Base-by-base conservation (phyloP, 768 basidiomycete genomes). In the Cubamyces sp. region DNA sequence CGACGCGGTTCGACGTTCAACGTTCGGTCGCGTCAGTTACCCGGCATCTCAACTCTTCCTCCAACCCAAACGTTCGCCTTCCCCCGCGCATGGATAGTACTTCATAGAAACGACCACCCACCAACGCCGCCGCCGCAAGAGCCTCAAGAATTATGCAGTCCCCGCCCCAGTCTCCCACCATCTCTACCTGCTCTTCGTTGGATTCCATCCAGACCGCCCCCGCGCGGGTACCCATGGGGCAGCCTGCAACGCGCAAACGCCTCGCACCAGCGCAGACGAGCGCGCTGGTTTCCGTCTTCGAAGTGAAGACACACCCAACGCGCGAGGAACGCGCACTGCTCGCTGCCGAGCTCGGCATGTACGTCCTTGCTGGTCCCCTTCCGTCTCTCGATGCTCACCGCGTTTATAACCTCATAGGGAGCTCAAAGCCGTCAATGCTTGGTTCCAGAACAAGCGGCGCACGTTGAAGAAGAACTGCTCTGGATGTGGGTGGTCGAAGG, bases 401-500 rank as follows among this genome's bases (percentile, higher is more conserved):
- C 43, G 37, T n/a, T 12, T n/a, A 16, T 12, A 19, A 19, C 19
- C 16, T n/a, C 39, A 18, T 42, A 81, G 80, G 72, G 76, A 79
- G 40, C 69, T 79, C 69, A 82, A 80, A 71, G 75, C 79, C 12
- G 65, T 81, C 62, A 81, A 88, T n/a, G 87, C 91, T 42, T 92
- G 90, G 90, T 91, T 91, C 72, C 90, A 92, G 74, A 92, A 92
- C 72, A 90, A 86, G 74, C 86, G 90, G 16, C 88, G 91, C 68
- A 86, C 74, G 39, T 59, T 76, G 50, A 80, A 79, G 60, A 76
- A 74, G 68, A 70, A 62, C 62, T 69, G 61, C 54, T 43, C 34
- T n/a, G 61, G 60, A 5, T 60, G 54, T 48, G 63, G 63, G 16
- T 65, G 64, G 50, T 69, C 69, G 48, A 67, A 57, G 34, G 62